These are phyloP conservation scores for Batkoa obscura DNA, from an alignment of 371 early-diverging fungal species.

Conservation along the genomic window DNA sequence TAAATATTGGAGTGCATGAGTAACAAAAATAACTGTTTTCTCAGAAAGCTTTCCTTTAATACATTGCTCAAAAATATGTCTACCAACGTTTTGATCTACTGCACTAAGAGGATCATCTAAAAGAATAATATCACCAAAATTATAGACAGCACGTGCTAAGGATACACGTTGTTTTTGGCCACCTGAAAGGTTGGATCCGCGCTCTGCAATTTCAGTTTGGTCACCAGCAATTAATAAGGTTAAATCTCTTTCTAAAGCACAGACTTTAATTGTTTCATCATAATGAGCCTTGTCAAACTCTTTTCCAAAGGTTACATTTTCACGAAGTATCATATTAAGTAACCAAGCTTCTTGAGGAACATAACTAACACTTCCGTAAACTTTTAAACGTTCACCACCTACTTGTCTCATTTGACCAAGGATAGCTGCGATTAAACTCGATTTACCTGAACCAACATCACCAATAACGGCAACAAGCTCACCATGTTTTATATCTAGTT, in stretches of 20 bases:
- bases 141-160: conserved; percentile 51
- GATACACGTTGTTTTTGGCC: conserved; percentile 47
- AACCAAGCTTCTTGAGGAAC: conserved; percentile 55
- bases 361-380: conserved; percentile 34
- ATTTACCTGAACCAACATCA: conserved; percentile 38
- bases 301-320: conserved; percentile 54
- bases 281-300: conserved; percentile 25
- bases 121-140: conserved; percentile 31
- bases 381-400: conserved; percentile 15
- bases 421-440: conserved; percentile 9
- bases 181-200: conserved; percentile 56
- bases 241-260: conserved; percentile 45
- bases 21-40: conserved; percentile 39
- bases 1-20: conserved; percentile 37
- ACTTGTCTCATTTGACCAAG: conserved; percentile 28
- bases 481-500: conserved; percentile 21
- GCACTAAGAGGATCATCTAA: conserved; percentile 45
- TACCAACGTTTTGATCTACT: conserved; percentile 25
- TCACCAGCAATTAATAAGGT: conserved; percentile 39
- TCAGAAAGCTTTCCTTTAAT: conserved; percentile 25
- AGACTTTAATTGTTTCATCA: conserved; percentile 28
- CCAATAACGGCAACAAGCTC: conserved; percentile 43
- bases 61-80: conserved; percentile 39
- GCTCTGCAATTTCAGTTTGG: conserved; percentile 65
- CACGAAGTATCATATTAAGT: conserved; percentile 38